Evolutionary conservation across 371 early-diverging fungal species (phyloP).

Genomic region (Umbelopsis sp.): DNA sequence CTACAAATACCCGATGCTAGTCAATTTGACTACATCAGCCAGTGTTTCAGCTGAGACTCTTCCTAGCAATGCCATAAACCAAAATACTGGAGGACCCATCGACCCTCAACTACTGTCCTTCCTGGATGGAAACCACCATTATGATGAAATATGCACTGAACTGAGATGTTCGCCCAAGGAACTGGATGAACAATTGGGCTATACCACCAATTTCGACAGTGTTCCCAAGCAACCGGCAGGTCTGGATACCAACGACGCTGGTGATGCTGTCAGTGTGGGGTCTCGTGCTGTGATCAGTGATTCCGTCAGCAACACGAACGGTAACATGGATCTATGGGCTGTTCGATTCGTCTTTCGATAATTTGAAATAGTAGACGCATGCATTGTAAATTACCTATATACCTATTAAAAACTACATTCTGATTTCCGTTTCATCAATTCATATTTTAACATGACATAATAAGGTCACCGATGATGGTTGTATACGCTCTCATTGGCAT

Average conservation of each 20-base stretch:
- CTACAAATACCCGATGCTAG: conserved; percentile 80
- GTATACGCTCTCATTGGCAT: too few species aligned
- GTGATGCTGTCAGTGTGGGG: not conserved
- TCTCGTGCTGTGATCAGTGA: not conserved
- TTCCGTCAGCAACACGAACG: not conserved
- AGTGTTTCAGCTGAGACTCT: conserved; percentile 25
- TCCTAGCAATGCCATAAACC: conserved; percentile 33
- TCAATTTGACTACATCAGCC: conserved; percentile 23
- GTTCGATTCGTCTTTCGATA: conserved; percentile 11
- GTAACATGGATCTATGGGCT: not conserved
- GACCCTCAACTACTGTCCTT: conserved; percentile 51
- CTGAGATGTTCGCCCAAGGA: conserved; percentile 64
- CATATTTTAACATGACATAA: too few species aligned
- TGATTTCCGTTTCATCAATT: too few species aligned
- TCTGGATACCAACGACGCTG: not conserved
- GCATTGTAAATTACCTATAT: not conserved
- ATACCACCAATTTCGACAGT: conserved; percentile 16
- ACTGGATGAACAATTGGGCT: conserved; percentile 53
- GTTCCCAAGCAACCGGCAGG: conserved; percentile 7
- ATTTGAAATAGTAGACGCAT: not conserved
- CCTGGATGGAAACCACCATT: conserved; percentile 73
- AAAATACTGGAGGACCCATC: conserved; percentile 39
- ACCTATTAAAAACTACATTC: not conserved
- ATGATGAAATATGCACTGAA: conserved; percentile 74
- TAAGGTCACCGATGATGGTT: too few species aligned